phyloP scores from a whole-genome alignment of 169 alveolate genomes.

The Eimeria acervulina region DNA sequence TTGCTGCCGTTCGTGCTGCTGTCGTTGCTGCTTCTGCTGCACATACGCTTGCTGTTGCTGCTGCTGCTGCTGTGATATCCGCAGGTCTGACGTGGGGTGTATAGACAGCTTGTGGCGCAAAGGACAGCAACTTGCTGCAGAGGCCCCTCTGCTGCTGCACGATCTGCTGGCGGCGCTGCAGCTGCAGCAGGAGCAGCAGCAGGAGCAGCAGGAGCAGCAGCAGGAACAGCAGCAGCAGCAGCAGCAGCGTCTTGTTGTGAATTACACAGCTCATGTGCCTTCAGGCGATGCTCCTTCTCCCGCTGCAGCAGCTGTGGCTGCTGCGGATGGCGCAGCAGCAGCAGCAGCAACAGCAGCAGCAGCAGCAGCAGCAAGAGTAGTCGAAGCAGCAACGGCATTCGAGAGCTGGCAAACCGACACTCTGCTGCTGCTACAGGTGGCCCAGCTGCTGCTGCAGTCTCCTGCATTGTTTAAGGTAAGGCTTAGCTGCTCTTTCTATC shows the following conservation, averaged over 20 bases:
- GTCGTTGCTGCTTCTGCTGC: no score
- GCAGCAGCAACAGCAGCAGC: no score
- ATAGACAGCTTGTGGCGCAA: neutral
- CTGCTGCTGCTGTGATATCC: neutral
- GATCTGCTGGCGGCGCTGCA: conserved; percentile 1
- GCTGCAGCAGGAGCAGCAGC: conserved; percentile 21
- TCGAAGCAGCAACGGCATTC: neutral
- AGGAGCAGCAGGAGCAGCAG: neutral
- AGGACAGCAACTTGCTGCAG: neutral
- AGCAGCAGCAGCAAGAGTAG: no score
- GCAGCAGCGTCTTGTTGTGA: neutral
- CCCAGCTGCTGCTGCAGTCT: conserved; percentile 30
- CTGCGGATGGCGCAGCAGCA: no score
- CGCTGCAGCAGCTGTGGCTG: no score
- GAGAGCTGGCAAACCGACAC: conserved; percentile 34
- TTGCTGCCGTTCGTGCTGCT: no score
- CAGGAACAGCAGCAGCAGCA: conserved; percentile 19
- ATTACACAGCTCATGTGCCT: neutral
- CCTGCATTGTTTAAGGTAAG: conserved; percentile 28
- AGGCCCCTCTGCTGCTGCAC: conserved; percentile 6
- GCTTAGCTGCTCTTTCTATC: neutral
- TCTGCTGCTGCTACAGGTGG: conserved; percentile 46
- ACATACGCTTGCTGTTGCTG: neutral
- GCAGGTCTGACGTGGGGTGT: conserved; percentile 53
- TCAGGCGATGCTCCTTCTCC: neutral